Percentiles rank a stretch among this genome's conserved stretches.
phyloP scores from a whole-genome alignment of 2,329 filamentous ascomycete genomes.

The Pyricularia pennisetigena region DNA sequence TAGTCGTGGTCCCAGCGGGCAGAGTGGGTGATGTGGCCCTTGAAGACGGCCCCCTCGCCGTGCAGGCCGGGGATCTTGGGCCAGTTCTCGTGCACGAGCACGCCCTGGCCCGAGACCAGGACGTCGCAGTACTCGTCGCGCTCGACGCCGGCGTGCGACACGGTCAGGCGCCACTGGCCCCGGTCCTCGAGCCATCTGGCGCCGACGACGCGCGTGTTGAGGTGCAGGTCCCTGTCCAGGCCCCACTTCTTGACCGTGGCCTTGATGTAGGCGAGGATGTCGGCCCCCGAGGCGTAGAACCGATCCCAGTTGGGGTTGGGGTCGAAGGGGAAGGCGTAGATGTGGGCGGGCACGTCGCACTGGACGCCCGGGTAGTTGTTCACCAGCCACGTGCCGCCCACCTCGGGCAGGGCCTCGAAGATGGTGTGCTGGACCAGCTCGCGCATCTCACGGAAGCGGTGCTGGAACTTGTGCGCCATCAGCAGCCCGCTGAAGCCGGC shows the following conservation, averaged over 20 bases:
- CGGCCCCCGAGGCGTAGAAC: constrained; percentile 42
- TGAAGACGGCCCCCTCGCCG: constrained; percentile 26
- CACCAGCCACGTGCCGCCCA: constrained; percentile 50
- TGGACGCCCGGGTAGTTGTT: constrained; percentile 48
- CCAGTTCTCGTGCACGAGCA: constrained; percentile 34
- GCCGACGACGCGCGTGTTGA: constrained; percentile 27
- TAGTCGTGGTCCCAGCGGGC: constrained; percentile 41
- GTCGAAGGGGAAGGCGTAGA: constrained; percentile 53
- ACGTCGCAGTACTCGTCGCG: background rate
- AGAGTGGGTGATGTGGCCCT: constrained; percentile 40
- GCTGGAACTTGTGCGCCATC: constrained; percentile 28
- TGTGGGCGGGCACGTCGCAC: constrained; percentile 49
- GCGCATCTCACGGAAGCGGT: constrained; percentile 10
- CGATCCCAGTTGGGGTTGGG: constrained; percentile 49
- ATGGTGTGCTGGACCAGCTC: constrained; percentile 19
- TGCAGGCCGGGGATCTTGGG: constrained; percentile 31
- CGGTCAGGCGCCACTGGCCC: constrained; percentile 23
- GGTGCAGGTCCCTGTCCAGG: background rate
- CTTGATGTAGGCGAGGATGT: constrained; percentile 46
- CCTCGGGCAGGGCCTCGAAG: constrained; percentile 45
- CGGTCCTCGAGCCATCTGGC: constrained; percentile 34
- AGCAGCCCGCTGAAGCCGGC: constrained; percentile 34
- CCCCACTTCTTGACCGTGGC: constrained; percentile 8
- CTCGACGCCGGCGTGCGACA: background rate
- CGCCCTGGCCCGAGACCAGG: background rate